Conservation (phyloP, 2,329 filamentous ascomycete species). For the Talaromyces sp. region DNA sequence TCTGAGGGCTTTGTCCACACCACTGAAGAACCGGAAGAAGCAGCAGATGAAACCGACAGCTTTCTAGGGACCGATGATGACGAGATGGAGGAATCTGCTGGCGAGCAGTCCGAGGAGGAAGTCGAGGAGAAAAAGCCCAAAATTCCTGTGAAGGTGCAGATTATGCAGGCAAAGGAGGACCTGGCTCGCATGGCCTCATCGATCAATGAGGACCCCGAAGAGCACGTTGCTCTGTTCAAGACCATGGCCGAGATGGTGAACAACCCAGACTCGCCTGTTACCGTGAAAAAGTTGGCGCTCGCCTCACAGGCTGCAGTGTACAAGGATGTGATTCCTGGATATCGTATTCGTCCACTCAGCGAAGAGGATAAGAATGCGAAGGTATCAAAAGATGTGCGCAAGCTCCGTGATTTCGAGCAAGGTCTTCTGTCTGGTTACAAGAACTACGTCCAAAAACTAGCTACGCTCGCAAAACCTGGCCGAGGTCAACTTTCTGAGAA, state of each 20-base stretch:
- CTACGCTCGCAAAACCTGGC: slow-evolving; percentile 64
- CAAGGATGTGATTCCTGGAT: slow-evolving; percentile 95
- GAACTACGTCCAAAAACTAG: slow-evolving; percentile 75
- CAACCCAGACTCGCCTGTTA: slow-evolving; percentile 58
- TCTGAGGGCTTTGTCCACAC: slow-evolving; percentile 72
- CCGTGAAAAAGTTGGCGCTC: slow-evolving; percentile 82
- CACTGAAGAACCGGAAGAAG: slow-evolving; percentile 49
- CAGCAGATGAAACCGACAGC: slow-evolving; percentile 61
- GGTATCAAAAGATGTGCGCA: slow-evolving; percentile 87
- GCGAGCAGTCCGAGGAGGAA: slow-evolving; percentile 52
- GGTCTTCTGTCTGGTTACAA: slow-evolving; percentile 84
- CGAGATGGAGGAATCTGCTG: slow-evolving; percentile 51
- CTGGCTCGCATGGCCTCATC: slow-evolving; percentile 77
- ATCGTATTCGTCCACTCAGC: slow-evolving; percentile 80
- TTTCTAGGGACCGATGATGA: slow-evolving; percentile 65
- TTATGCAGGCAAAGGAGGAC: slow-evolving; percentile 87
- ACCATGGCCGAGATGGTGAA: slow-evolving; percentile 73
- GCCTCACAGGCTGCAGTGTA: slow-evolving; percentile 87
- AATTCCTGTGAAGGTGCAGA: slow-evolving; percentile 75
- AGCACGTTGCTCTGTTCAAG: slow-evolving; percentile 79
- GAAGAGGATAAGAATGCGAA: slow-evolving; percentile 77
- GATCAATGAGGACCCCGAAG: slow-evolving; percentile 91
- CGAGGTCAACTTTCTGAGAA: slow-evolving; percentile 37
- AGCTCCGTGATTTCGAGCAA: slow-evolving; percentile 82
- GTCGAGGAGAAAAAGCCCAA: slow-evolving; percentile 58